Evolutionary conservation across 345 rosid genomes (phyloP).

Genomic region (Excoecaria agallocha): DNA sequence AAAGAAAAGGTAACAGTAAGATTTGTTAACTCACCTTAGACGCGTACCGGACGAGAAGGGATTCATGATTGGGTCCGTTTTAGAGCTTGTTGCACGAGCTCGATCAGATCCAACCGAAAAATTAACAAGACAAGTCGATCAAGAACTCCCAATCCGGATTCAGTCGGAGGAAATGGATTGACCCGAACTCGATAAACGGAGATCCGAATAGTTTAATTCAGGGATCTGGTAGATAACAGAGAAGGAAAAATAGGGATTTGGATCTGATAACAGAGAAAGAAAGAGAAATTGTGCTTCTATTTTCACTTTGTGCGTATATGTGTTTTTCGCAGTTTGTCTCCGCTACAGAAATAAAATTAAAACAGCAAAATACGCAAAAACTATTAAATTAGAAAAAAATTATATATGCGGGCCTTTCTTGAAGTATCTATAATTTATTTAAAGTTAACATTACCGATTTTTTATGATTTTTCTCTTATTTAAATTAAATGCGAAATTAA

Average conservation of each 20-base stretch:
- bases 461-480: too few species aligned
- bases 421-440: too few species aligned
- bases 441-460: too few species aligned
- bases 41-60: conserved; percentile 98
- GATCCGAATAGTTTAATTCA: conserved; percentile 21
- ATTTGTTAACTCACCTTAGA: conserved; percentile 56
- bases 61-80: conserved; percentile 75
- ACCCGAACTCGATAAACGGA: conserved; percentile 9
- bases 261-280: conserved; percentile 37
- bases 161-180: not conserved
- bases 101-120: conserved; percentile 37
- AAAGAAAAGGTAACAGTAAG: conserved; percentile 7
- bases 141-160: not conserved
- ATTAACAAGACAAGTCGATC: conserved; percentile 16
- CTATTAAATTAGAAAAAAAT: not conserved
- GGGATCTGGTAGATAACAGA: conserved; percentile 30
- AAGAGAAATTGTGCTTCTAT: not conserved
- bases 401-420: not conserved
- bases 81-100: conserved; percentile 17
- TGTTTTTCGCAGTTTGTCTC: conserved; percentile 11
- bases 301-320: conserved; percentile 13
- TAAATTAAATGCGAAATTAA: too few species aligned
- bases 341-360: not conserved
- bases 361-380: not conserved
- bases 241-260: conserved; percentile 37